A percentile compares a stretch with the other conserved stretches of the same genome.
Conservation (phyloP, 768 basidiomycete genomes). For the Termitomyces sp. region DNA sequence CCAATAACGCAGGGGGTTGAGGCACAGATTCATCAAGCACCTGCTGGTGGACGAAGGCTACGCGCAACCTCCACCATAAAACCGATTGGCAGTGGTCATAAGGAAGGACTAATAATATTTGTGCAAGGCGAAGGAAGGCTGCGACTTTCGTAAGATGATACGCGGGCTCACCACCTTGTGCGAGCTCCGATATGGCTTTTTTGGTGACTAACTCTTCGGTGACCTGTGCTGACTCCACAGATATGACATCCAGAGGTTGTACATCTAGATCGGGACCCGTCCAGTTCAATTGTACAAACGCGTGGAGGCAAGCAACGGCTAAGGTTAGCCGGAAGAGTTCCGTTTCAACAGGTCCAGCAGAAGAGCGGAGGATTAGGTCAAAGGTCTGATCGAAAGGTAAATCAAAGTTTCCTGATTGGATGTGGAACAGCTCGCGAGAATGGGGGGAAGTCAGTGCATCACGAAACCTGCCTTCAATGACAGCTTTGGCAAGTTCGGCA, state of each 20-base stretch:
- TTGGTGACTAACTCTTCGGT: slow-evolving; percentile 52
- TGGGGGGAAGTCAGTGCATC: slow-evolving; percentile 41
- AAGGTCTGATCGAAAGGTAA: slow-evolving; percentile 34
- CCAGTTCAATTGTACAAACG: slow-evolving; percentile 94
- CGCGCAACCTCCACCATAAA: slow-evolving; percentile 84
- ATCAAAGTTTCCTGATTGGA: slow-evolving; percentile 22
- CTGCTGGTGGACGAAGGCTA: slow-evolving; percentile 66
- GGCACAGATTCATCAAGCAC: slow-evolving; percentile 81
- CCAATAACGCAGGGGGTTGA: slow-evolving; percentile 36
- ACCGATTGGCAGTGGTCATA: slow-evolving; percentile 45
- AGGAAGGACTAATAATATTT: slow-evolving; percentile 55
- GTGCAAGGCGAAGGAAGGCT: slow-evolving; percentile 69
- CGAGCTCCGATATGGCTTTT: slow-evolving; percentile 69
- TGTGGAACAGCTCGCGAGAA: slow-evolving; percentile 35
- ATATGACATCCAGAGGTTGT: slow-evolving; percentile 36
- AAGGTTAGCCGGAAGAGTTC: slow-evolving; percentile 59
- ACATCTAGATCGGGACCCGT: slow-evolving; percentile 85
- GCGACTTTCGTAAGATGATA: slow-evolving; percentile 81
- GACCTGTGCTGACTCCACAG: slow-evolving; percentile 20
- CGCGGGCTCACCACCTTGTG: slow-evolving; percentile 87
- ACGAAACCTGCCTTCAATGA: slow-evolving; percentile 56
- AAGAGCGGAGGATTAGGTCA: slow-evolving; percentile 13
- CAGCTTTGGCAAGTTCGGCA: slow-evolving; percentile 43
- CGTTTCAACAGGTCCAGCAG: slow-evolving; percentile 21
- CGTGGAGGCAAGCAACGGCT: slow-evolving; percentile 78